Base-by-base conservation (phyloP, 2,329 filamentous ascomycete species). In the Talaromyces piceae region DNA sequence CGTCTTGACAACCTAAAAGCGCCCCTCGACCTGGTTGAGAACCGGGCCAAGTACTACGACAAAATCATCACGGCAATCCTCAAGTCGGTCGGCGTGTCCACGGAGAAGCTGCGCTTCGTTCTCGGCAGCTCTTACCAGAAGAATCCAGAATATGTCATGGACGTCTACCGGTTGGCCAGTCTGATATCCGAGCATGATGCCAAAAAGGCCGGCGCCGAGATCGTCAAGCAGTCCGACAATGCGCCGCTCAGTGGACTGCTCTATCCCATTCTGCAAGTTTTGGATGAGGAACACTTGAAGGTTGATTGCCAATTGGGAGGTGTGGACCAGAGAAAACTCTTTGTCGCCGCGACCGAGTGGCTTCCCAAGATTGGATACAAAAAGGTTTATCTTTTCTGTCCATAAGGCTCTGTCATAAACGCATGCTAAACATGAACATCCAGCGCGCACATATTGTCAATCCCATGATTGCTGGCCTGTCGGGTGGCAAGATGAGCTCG, bases 151-250 rank as follows among this genome's bases (percentile, higher is more conserved):
- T 97, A 96, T 73, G 81, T 84, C 54, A 93, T 95, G 87, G 91
- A 97, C 66, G 72, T 95, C 28, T 91, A 91, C 73, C 83, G 86
- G 64, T 67, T 97, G 57, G 80, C 78, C 43, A 81, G 81, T 3
- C 70, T 88, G 49, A 81, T 86, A 4, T 84, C 84, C 12, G 83
- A 90, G 70, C 83, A 91, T 64, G 84, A 93, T 63, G 88, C 90
- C 13, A 88, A 90, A 71, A 93, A 89, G 71, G 91, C 91, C 0
- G 91, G 91, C 33, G 87, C 89, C 1, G 93, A 97, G 70, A 82
- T 97, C 6, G 91, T 98, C 58, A 97, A 97, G 77, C 90, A 97
- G 74, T 83, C 86, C 3, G 80, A 81, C 51, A 90, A 91, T 62
- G 81, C 86, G 8, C 80, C 86, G 3, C 67, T 94, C 50, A 82